These are phyloP conservation scores for Saksenaea vasiformis DNA, from an alignment of 371 early-diverging fungal species.

Conservation along the genomic window DNA sequence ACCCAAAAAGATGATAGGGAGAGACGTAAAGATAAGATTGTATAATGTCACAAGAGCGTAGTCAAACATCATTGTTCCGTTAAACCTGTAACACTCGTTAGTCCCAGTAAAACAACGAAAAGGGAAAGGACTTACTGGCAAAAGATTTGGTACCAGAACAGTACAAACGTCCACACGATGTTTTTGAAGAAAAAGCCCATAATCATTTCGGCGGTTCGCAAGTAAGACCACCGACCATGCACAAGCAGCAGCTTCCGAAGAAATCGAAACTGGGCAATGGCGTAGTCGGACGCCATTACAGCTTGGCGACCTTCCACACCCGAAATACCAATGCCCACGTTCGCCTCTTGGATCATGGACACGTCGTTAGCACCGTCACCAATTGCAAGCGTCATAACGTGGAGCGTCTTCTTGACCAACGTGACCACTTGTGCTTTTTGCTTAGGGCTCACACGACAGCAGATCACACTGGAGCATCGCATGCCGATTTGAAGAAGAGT, in stretches of 20 bases:
- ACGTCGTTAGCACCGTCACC: slow-evolving; percentile 97
- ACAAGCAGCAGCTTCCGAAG: slow-evolving; percentile 74
- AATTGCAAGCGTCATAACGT: slow-evolving; percentile 80
- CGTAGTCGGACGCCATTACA: slow-evolving; percentile 88
- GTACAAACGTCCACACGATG: slow-evolving; percentile 74
- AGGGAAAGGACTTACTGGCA: slow-evolving; percentile 52
- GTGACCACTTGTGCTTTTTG: slow-evolving; percentile 88
- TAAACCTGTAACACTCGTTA: slow-evolving; percentile 26
- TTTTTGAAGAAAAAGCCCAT: slow-evolving; percentile 83
- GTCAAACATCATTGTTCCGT: slow-evolving; percentile 68
- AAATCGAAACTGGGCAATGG: slow-evolving; percentile 82
- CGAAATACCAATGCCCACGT: slow-evolving; percentile 92
- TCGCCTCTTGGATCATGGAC: slow-evolving; percentile 90
- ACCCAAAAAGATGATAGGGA: slow-evolving; percentile 75
- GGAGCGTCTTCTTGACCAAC: slow-evolving; percentile 54
- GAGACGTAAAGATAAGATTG: slow-evolving; percentile 76
- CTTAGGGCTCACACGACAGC: slow-evolving; percentile 87
- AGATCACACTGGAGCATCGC: slow-evolving; percentile 75
- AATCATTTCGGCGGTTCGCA: slow-evolving; percentile 76
- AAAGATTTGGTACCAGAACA: slow-evolving; percentile 83
- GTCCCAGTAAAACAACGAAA: neutral
- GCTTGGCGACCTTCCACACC: slow-evolving; percentile 95
- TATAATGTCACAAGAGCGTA: slow-evolving; percentile 77
- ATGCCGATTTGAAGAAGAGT: slow-evolving; percentile 68
- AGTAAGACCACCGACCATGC: slow-evolving; percentile 88